These are phyloP conservation scores for Ceratobasidium sp. DNA, from an alignment of 1,284 basidiomycete genomes.

Conservation along the genomic window DNA sequence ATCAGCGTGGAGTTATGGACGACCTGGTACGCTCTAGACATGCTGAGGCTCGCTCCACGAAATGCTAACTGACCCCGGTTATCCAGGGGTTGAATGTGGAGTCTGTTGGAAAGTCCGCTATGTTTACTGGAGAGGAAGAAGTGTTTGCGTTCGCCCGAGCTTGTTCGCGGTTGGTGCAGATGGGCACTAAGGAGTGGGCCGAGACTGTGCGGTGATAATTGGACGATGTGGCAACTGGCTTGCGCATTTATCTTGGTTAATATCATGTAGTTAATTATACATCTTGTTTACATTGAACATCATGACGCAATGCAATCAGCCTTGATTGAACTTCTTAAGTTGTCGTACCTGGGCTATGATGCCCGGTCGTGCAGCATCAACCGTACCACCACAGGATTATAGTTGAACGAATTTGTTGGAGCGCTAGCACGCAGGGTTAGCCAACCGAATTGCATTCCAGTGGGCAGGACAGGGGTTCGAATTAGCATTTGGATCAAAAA, in stretches of 20 bases:
- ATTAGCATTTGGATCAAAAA: conserved; percentile 25
- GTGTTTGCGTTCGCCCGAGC: conserved; percentile 95
- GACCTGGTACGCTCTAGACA: conserved; percentile 74
- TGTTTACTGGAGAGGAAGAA: conserved; percentile 95
- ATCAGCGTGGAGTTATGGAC: conserved; percentile 91
- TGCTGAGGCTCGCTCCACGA: conserved; percentile 38
- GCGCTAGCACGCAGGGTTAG: too few species aligned
- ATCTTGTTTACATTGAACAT: conserved; percentile 7
- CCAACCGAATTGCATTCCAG: neutral
- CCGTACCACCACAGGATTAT: conserved; percentile 4
- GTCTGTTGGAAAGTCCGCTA: conserved; percentile 81
- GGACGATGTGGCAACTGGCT: neutral
- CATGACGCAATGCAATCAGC: conserved; percentile 27
- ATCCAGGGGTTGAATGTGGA: conserved; percentile 80
- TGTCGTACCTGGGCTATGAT: conserved; percentile 15
- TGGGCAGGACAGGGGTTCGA: neutral
- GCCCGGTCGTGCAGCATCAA: neutral
- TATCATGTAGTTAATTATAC: neutral
- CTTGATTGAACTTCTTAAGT: conserved; percentile 23
- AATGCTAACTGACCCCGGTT: conserved; percentile 22
- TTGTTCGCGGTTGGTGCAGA: conserved; percentile 90
- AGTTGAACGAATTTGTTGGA: too few species aligned
- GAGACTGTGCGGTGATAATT: conserved; percentile 37
- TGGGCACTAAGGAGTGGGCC: conserved; percentile 74
- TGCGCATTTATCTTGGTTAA: neutral